Percentiles rank a stretch among this genome's conserved stretches.
These are phyloP conservation scores for Venustampulla echinocandica DNA, from an alignment of 495 filamentous ascomycete genomes.

Conservation along the genomic window DNA sequence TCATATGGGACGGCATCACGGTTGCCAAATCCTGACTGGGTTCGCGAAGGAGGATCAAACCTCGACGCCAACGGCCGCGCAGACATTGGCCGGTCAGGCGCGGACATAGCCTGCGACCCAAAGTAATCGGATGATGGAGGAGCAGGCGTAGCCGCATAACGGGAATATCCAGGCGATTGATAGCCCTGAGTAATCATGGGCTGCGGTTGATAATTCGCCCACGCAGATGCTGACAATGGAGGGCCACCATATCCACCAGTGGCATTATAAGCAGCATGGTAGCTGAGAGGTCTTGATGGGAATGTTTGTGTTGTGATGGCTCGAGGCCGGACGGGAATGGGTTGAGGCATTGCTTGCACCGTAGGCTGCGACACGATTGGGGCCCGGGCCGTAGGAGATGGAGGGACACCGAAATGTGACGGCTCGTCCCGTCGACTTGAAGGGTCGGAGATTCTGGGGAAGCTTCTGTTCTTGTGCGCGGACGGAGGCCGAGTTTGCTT, in stretches of 20 bases:
- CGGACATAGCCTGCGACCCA: neutral
- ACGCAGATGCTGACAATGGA: constrained; percentile 16
- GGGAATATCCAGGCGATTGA: constrained; percentile 9
- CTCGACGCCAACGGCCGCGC: constrained; percentile 6
- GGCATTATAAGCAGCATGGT: constrained; percentile 7
- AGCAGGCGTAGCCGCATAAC: constrained; percentile 1
- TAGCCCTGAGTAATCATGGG: constrained; percentile 9
- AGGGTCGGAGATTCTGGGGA: neutral
- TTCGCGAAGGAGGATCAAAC: constrained; percentile 12
- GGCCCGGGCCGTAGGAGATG: neutral
- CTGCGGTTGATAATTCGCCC: constrained; percentile 9
- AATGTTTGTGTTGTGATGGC: constrained; percentile 12
- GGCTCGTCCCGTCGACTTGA: constrained; percentile 7
- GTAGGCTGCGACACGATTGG: constrained; percentile 11
- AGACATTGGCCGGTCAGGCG: constrained; percentile 1
- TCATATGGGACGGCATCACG: neutral
- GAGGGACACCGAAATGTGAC: constrained; percentile 13
- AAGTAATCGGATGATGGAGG: constrained; percentile 1
- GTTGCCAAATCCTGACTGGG: constrained; percentile 14
- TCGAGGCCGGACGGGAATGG: constrained; percentile 13
- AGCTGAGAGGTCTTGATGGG: constrained; percentile 13
- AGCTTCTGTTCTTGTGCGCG: constrained; percentile 10
- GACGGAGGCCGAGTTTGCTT: constrained; percentile 14
- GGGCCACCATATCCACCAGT: constrained; percentile 6
- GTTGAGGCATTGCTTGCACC: neutral